Percentiles rank a stretch among this genome's conserved stretches.
phyloP scores from a whole-genome alignment of 2,329 filamentous ascomycete genomes.

The Diaporthe eres region DNA sequence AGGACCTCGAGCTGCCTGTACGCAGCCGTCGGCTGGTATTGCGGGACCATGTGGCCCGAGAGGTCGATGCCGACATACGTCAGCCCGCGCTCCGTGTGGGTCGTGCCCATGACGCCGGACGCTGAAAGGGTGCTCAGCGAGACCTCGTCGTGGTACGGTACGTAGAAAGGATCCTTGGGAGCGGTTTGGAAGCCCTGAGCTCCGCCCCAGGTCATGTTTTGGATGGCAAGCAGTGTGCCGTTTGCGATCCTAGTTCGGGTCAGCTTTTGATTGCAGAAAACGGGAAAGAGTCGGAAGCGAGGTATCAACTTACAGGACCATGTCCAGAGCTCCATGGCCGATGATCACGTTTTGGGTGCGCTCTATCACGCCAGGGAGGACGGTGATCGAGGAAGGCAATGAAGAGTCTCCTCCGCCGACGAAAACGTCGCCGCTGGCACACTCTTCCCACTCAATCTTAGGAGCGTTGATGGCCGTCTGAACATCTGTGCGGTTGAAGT shows the following conservation, averaged over 20 bases:
- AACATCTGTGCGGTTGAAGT: slow-evolving; percentile 80
- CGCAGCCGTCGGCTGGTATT: slow-evolving; percentile 77
- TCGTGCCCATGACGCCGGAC: slow-evolving; percentile 77
- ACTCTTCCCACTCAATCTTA: slow-evolving; percentile 67
- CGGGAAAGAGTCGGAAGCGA: not conserved
- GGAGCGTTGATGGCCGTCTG: slow-evolving; percentile 60
- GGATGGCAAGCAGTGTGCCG: slow-evolving; percentile 77
- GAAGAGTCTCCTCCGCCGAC: slow-evolving; percentile 50
- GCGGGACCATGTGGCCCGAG: slow-evolving; percentile 77
- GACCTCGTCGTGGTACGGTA: slow-evolving; percentile 71
- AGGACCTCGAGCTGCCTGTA: slow-evolving; percentile 83
- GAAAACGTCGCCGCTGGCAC: slow-evolving; percentile 59
- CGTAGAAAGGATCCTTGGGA: slow-evolving; percentile 73
- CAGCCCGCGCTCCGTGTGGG: slow-evolving; percentile 81
- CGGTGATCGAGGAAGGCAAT: slow-evolving; percentile 37
- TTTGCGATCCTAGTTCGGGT: slow-evolving; percentile 60
- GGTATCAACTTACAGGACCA: slow-evolving; percentile 59
- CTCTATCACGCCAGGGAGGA: slow-evolving; percentile 78
- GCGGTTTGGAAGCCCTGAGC: slow-evolving; percentile 74
- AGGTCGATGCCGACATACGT: slow-evolving; percentile 77
- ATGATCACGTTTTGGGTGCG: slow-evolving; percentile 78
- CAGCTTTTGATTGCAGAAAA: not conserved
- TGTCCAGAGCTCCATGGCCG: slow-evolving; percentile 78
- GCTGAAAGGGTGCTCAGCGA: slow-evolving; percentile 63
- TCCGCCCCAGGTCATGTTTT: slow-evolving; percentile 84